Evolutionary conservation across 1,284 basidiomycete species (phyloP), one percentile per base, ranked within the genome.

Genomic region (Ceratobasidium sp.): DNA sequence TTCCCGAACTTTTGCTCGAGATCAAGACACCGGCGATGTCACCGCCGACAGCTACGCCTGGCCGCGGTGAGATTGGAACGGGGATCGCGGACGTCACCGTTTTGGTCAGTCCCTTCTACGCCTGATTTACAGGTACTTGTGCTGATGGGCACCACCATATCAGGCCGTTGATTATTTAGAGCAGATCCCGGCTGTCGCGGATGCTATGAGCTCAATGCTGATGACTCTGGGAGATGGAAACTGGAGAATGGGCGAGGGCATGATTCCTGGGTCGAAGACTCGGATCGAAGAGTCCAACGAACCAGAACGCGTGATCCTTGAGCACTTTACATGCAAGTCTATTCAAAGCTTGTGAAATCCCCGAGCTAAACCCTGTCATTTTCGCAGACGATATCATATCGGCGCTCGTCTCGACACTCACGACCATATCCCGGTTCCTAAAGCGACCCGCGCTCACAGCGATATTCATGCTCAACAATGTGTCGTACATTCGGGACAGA

Each of bases 181-280:
- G 65, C 84, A 86, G 63, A 81, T 94, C 5, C 90, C 91, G 0
- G 87, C 89, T 53, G 89, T 93, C 2, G 85, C 88, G 71, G 85
- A 84, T 37, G 91, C 90, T 0, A 90, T 89, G 13, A 86, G 86
- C 0, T 83, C 90, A 1, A 88, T 89, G 0, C 82, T 94, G 46
- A 80, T 88, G 54, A 86, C 88, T 0, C 85, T 94, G 0, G 92
- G 92, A 0, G 92, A 94, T 76, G 92, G 92, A 2, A 94, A 94
- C 77, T 94, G 92, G 92, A 92, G 88, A 81, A 93, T 94, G 92
- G 92, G 92, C 3, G 91, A 92, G 76, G 92, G 92, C 1, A 85
- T 90, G 34, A 86, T 77, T 87, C 90, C 1, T 87, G 86, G 3
- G 88, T 48, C 76, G 65, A 48, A 77, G 75, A 29, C 74, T 37